Evolutionary conservation across 495 filamentous ascomycete genomes (phyloP).

Genomic region (Massariosphaeria phaeospora): DNA sequence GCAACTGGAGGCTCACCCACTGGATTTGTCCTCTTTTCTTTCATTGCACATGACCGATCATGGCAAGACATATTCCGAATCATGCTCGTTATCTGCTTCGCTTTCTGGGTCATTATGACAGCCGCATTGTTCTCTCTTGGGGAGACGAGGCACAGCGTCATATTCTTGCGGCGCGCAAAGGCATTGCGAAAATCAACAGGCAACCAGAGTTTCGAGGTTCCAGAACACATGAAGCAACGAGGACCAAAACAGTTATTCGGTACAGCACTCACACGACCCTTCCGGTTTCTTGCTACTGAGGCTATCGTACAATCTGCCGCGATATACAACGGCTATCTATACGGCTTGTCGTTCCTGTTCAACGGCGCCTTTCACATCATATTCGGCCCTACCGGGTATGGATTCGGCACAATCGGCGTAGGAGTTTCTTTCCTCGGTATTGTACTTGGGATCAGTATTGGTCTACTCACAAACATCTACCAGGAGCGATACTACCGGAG

Average conservation of each 20-base stretch:
- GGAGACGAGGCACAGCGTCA: slow-evolving; percentile 10
- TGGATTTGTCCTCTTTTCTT: slow-evolving; percentile 16
- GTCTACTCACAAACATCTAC: slow-evolving; percentile 42
- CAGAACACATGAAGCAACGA: slow-evolving; percentile 8
- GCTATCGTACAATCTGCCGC: slow-evolving; percentile 60
- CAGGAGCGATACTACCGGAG: slow-evolving; percentile 43
- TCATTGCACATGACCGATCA: slow-evolving; percentile 6
- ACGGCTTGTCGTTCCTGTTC: slow-evolving; percentile 63
- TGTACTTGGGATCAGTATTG: slow-evolving; percentile 51
- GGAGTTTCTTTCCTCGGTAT: slow-evolving; percentile 64
- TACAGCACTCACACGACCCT: slow-evolving; percentile 37
- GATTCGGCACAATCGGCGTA: slow-evolving; percentile 55
- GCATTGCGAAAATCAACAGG: slow-evolving; percentile 19
- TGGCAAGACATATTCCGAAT: slow-evolving; percentile 15
- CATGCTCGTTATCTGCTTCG: slow-evolving; percentile 12
- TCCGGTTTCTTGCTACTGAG: slow-evolving; percentile 39
- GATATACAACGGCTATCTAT: slow-evolving; percentile 48
- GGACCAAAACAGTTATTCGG: slow-evolving; percentile 33
- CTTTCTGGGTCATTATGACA: slow-evolving; percentile 9
- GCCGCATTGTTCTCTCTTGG: slow-evolving; percentile 2
- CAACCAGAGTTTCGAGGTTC: slow-evolving; percentile 24
- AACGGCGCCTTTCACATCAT: slow-evolving; percentile 62
- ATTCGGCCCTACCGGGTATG: slow-evolving; percentile 52
- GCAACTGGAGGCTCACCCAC: slow-evolving; percentile 20
- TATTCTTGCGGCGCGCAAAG: slow-evolving; percentile 1